These are phyloP conservation scores for Sarcocystis neurona DNA, from an alignment of 169 alveolate genomes.

Conservation along the genomic window DNA sequence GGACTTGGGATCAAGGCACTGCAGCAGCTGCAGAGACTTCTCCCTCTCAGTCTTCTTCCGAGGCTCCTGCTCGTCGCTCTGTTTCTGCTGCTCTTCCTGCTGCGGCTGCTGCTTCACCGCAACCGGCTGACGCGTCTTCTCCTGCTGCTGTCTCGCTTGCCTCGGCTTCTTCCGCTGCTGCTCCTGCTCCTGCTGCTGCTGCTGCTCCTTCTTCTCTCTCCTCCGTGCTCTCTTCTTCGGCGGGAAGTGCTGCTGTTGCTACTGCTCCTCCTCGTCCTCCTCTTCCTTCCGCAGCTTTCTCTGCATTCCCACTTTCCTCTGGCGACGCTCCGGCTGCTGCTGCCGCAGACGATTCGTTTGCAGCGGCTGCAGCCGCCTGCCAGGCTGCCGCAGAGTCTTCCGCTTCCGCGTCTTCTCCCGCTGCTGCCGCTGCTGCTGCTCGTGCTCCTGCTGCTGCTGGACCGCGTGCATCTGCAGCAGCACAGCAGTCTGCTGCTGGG, in stretches of 20 bases:
- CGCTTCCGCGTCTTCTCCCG: background rate
- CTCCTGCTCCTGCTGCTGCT: background rate
- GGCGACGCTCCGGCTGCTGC: background rate
- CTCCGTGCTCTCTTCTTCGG: too few relatives aligned
- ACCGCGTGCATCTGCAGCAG: background rate
- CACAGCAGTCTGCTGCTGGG: background rate
- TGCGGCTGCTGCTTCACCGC: too few relatives aligned
- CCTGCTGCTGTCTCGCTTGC: background rate
- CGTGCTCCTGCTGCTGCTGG: background rate
- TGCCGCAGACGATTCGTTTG: background rate
- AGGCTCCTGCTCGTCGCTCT: too few relatives aligned
- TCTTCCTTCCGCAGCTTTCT: background rate
- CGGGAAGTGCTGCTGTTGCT: too few relatives aligned
- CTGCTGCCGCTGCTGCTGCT: background rate
- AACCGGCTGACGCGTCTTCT: too few relatives aligned
- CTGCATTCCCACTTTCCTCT: background rate
- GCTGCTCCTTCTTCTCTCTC: background rate
- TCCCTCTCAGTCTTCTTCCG: background rate
- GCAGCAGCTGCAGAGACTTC: conserved; percentile 10
- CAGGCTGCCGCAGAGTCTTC: background rate
- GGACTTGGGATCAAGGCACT: conserved; percentile 21
- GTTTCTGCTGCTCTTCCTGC: too few relatives aligned
- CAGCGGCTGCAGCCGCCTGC: background rate
- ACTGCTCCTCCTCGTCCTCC: background rate
- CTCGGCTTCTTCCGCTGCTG: background rate